phyloP scores from a whole-genome alignment of 2,329 filamentous ascomycete species.

The Aspergillus niger region DNA sequence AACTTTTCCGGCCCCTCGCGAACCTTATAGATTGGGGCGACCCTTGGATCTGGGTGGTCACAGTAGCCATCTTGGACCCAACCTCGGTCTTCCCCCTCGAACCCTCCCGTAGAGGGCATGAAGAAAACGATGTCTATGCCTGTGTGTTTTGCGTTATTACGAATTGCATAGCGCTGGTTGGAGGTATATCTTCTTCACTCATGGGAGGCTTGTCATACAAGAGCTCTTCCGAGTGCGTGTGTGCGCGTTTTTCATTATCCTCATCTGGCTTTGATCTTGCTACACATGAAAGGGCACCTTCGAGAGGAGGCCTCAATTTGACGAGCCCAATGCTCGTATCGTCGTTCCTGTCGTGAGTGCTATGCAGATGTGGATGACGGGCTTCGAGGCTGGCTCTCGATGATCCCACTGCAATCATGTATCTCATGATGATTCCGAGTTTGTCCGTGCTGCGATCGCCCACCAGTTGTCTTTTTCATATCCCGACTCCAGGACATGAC shows the following conservation, averaged over 20 bases:
- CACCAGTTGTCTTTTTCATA: constrained; percentile 99
- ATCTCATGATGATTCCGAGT: constrained; percentile 24
- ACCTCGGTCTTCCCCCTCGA: constrained; percentile 38
- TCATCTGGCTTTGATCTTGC: constrained; percentile 3
- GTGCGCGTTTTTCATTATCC: constrained; percentile 13
- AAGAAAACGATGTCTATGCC: constrained; percentile 24
- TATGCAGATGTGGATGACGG: constrained; percentile 12
- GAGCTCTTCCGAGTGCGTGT: constrained; percentile 22
- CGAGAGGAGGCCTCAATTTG: constrained; percentile 2
- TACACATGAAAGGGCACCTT: constrained; percentile 1
- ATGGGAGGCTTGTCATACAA: constrained; percentile 33
- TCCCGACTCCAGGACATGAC: constrained; percentile 72
- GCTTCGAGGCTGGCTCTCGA: constrained; percentile 36
- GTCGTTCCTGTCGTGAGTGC: constrained; percentile 15
- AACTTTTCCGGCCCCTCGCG: constrained; percentile 36
- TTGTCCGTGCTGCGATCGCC: constrained; percentile 63
- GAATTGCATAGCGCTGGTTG: constrained; percentile 44
- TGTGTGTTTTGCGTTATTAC: constrained; percentile 32
- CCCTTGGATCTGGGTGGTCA: constrained; percentile 35
- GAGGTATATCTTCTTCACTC: constrained; percentile 39
- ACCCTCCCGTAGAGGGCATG: constrained; percentile 34
- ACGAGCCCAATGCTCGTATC: constrained; percentile 9
- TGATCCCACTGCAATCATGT: constrained; percentile 17
- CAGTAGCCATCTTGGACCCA: constrained; percentile 34
- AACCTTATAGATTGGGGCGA: constrained; percentile 37